A percentile compares a stretch with the other conserved stretches of the same genome.
Conservation (phyloP, 441 rosid genomes). For the Adansonia rubrostipa region DNA sequence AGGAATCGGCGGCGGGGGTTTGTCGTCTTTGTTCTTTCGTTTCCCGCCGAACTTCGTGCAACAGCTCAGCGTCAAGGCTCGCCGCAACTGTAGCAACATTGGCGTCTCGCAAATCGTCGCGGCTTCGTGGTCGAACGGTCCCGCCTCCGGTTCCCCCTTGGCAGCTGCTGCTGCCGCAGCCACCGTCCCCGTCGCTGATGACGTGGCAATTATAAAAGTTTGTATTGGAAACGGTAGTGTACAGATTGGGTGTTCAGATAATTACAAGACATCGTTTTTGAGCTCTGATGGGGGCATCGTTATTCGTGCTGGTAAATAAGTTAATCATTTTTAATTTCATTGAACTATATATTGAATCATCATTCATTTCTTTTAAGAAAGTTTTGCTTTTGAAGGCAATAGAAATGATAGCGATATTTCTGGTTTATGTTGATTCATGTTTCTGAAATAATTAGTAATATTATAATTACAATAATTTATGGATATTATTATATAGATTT, state of each 20-base stretch:
- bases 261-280: slow-evolving; percentile 60
- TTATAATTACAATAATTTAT: no score
- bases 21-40: slow-evolving; percentile 73
- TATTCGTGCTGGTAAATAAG: slow-evolving; percentile 82
- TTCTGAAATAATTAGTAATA: no score
- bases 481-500: no score
- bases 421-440: no score
- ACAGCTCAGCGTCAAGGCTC: slow-evolving; percentile 93
- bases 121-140: slow-evolving; percentile 85
- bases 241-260: slow-evolving; percentile 50
- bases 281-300: slow-evolving; percentile 83
- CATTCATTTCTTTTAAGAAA: slow-evolving; percentile 35
- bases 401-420: neutral
- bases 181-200: slow-evolving; percentile 40
- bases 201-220: slow-evolving; percentile 51
- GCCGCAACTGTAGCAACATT: slow-evolving; percentile 95
- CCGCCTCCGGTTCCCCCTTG: slow-evolving; percentile 46
- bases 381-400: neutral
- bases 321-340: no score
- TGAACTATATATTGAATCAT: slow-evolving; percentile 26
- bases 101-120: slow-evolving; percentile 96
- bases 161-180: slow-evolving; percentile 59
- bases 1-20: slow-evolving; percentile 44
- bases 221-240: slow-evolving; percentile 47
- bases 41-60: slow-evolving; percentile 96